These are phyloP conservation scores for Cladosporium sp. DNA, from an alignment of 2,329 filamentous ascomycete species.

Conservation along the genomic window DNA sequence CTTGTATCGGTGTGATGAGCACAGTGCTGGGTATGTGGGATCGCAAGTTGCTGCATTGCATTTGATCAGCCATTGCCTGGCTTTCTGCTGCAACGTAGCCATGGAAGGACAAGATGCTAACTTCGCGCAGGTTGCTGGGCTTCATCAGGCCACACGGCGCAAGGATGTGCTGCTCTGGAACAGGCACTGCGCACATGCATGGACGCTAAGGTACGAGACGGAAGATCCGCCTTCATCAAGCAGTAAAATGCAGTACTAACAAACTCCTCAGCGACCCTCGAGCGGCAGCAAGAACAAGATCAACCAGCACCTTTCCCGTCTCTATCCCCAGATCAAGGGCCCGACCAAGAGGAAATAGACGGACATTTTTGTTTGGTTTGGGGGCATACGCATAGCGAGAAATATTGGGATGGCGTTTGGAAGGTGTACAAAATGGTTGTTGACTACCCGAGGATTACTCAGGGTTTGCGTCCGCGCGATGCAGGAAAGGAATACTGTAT, in stretches of 20 bases:
- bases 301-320: slow-evolving; percentile 84
- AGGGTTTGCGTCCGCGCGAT: background rate
- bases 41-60: background rate
- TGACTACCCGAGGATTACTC: background rate
- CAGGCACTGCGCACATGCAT: slow-evolving; percentile 64
- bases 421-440: slow-evolving; percentile 4
- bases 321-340: slow-evolving; percentile 69
- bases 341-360: slow-evolving; percentile 62
- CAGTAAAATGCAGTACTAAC: background rate
- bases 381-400: slow-evolving; percentile 9
- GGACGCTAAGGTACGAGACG: slow-evolving; percentile 67
- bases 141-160: slow-evolving; percentile 65
- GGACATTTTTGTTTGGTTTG: background rate
- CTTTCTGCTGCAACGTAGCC: too few relatives aligned
- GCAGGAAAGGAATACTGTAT: background rate
- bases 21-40: slow-evolving; percentile 57
- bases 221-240: background rate
- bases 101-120: slow-evolving; percentile 1
- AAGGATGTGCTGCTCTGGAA: slow-evolving; percentile 58
- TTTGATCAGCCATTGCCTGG: too few relatives aligned
- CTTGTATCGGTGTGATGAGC: slow-evolving; percentile 63
- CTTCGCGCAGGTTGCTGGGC: slow-evolving; percentile 70
- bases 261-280: slow-evolving; percentile 47
- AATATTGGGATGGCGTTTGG: slow-evolving; percentile 4
- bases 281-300: slow-evolving; percentile 68